A percentile compares a stretch with the other conserved stretches of the same genome.
These are phyloP conservation scores for Blastomyces silverae DNA, from an alignment of 2,329 filamentous ascomycete species.

Conservation along the genomic window DNA sequence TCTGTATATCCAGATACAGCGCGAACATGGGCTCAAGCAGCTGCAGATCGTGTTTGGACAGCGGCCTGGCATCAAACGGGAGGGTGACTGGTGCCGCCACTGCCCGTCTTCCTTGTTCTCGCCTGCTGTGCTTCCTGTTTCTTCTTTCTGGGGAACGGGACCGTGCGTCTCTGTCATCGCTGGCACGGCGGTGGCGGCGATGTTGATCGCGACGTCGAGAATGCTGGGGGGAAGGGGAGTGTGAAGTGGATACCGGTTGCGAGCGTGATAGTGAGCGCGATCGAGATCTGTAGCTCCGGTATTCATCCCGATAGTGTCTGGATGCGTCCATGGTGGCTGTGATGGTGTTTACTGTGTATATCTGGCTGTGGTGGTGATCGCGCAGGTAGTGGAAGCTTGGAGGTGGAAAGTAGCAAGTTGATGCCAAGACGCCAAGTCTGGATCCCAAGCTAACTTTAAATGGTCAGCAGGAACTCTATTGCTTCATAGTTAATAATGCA, in stretches of 20 bases:
- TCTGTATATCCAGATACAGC: slow-evolving; percentile 82
- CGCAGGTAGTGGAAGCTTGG: neutral
- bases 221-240: slow-evolving; percentile 24
- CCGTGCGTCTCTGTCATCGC: slow-evolving; percentile 23
- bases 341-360: neutral
- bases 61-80: slow-evolving; percentile 58
- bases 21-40: slow-evolving; percentile 66
- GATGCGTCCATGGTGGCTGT: slow-evolving; percentile 6
- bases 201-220: slow-evolving; percentile 32
- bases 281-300: slow-evolving; percentile 15
- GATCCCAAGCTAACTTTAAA: neutral
- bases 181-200: slow-evolving; percentile 23
- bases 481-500: no score
- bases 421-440: slow-evolving; percentile 1
- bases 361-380: neutral
- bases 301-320: neutral
- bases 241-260: slow-evolving; percentile 35
- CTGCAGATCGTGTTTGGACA: slow-evolving; percentile 63
- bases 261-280: slow-evolving; percentile 21
- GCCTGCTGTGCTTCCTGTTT: slow-evolving; percentile 14
- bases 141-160: slow-evolving; percentile 18
- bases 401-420: neutral
- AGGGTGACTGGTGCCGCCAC: slow-evolving; percentile 39
- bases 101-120: slow-evolving; percentile 13
- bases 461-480: neutral